Evolutionary conservation across 2,329 filamentous ascomycete genomes (phyloP), one percentile per base, ranked within the genome.

Genomic region (Neonectria magnoliae): DNA sequence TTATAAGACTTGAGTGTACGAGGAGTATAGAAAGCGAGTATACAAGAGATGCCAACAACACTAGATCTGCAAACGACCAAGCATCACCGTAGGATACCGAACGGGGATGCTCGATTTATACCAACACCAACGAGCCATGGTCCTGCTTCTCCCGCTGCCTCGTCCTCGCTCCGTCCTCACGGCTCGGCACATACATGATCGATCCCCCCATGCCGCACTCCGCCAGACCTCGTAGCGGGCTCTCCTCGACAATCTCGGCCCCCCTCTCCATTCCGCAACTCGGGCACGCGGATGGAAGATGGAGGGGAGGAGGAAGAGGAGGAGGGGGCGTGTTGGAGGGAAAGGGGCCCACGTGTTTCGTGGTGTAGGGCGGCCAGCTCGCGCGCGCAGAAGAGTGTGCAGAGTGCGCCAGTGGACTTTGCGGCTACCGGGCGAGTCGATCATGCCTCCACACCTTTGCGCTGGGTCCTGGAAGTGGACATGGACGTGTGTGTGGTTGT

Each of bases 61-160:
- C n/a, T n/a, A 33, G 47, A 57, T 58, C 41, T 62, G 27, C 54
- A 58, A 54, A 33, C 20, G 10, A 42, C 48, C 47, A 62, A 51
- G 31, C 54, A 62, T 62, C 54, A 33, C 48, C 41, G 54, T 41
- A 41, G 48, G 52, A 53, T 27, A 38, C 54, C 50, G 41, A 52
- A 62, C 54, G 60, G 60, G 60, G 60, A 52, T 53, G 47, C 20
- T 58, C 60, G 13, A 48, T 62, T 57, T 62, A 62, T 62, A 57
- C 47, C 18, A n/a, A 6, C 14, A 51, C 13, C 25, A 14, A 33
- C 18, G 3, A 27, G n/a, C 11, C 33, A 36, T 13, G 10, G 10
- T 48, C 41, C 9, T 25, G 9, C 29, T 55, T 27, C 47, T 48
- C 38, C 42, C 54, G 29, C 31, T 16, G 27, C 29, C 14, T 62